Conservation (phyloP, 441 rosid genomes). For the Oxalis stricta region DNA sequence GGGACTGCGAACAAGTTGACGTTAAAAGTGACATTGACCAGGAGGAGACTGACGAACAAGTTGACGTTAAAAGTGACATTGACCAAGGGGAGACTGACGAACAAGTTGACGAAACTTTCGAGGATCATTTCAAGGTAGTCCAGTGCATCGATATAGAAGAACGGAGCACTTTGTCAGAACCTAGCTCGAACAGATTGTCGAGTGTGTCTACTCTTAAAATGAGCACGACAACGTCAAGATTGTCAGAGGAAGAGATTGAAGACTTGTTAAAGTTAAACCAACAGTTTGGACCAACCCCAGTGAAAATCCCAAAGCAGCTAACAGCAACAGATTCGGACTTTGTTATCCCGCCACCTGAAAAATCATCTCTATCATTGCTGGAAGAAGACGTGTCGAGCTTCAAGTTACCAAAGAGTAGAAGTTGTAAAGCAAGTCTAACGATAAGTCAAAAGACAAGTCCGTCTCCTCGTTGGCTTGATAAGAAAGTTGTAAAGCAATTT, state of each 20-base stretch:
- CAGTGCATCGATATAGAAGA: conserved; percentile 41
- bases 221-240: conserved; percentile 15
- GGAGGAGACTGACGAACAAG: conserved; percentile 26
- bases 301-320: conserved; percentile 19
- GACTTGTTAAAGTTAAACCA: conserved; percentile 19
- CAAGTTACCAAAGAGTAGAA: conserved; percentile 47
- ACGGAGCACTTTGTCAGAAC: conserved; percentile 14
- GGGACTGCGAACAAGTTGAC: conserved; percentile 22
- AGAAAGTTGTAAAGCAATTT: conserved; percentile 35
- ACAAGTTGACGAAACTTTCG: conserved; percentile 31
- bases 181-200: conserved; percentile 17
- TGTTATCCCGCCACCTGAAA: conserved; percentile 29
- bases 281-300: conserved; percentile 17
- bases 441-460: conserved; percentile 23
- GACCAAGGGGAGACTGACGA: conserved; percentile 25
- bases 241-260: conserved; percentile 24
- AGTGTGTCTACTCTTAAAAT: conserved; percentile 20
- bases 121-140: conserved; percentile 43
- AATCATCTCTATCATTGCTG: conserved; percentile 23
- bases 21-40: conserved; percentile 15
- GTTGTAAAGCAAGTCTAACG: conserved; percentile 42
- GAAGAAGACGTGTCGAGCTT: conserved; percentile 30
- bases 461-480: conserved; percentile 20
- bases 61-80: conserved; percentile 15
- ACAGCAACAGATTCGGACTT: conserved; percentile 13